A percentile compares a stretch with the other conserved stretches of the same genome.
These are phyloP conservation scores for Asterophora lycoperdoides DNA, from an alignment of 768 basidiomycete species.

Conservation along the genomic window DNA sequence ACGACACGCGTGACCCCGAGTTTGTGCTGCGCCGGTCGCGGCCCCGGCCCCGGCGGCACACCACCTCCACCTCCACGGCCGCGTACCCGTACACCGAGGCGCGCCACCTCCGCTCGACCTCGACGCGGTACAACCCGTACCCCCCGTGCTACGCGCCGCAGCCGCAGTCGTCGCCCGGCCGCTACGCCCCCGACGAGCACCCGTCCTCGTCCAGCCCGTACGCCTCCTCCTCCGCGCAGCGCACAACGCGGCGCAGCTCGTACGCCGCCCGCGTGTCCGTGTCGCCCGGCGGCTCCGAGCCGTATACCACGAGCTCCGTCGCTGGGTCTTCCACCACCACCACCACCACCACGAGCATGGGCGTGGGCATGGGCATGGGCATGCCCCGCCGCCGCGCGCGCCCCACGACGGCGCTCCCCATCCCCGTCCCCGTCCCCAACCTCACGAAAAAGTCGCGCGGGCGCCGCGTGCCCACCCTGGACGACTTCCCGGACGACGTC, in stretches of 20 bases:
- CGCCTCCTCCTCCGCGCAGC: slow-evolving; percentile 4
- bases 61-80: too few relatives aligned
- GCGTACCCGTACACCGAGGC: slow-evolving; percentile 5
- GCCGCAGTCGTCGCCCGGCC: slow-evolving; percentile 6
- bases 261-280: slow-evolving; percentile 11
- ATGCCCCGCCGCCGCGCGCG: slow-evolving; percentile 16
- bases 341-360: too few relatives aligned
- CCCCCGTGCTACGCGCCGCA: slow-evolving; percentile 10
- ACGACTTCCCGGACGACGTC: slow-evolving; percentile 15
- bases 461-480: slow-evolving; percentile 42
- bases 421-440: slow-evolving; percentile 43
- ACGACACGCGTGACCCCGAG: slow-evolving; percentile 29
- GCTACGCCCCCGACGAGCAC: slow-evolving; percentile 1
- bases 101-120: slow-evolving; percentile 11
- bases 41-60: slow-evolving; percentile 13
- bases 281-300: slow-evolving; percentile 11
- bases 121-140: slow-evolving; percentile 14
- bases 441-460: slow-evolving; percentile 48
- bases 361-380: not conserved
- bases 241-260: slow-evolving; percentile 8
- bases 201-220: too few relatives aligned
- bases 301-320: not conserved
- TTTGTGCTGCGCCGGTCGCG: slow-evolving; percentile 25
- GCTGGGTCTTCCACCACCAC: too few relatives aligned
- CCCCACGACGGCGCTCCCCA: slow-evolving; percentile 27